Evolutionary conservation across 73 alveolate species (phyloP).

Genomic region (Tetrahymena elliotti): DNA sequence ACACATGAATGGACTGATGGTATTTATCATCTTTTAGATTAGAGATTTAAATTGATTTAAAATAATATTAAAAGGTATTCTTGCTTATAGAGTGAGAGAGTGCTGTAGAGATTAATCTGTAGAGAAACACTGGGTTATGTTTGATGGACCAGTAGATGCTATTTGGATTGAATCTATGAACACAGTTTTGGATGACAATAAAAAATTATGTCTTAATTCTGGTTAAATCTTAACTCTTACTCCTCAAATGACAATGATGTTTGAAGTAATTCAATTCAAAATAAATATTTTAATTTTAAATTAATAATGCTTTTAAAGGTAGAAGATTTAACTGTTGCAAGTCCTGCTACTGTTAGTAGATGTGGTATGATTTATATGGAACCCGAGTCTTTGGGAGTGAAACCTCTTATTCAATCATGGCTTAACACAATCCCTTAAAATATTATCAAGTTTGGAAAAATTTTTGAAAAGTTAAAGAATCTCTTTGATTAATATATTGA

Average conservation of each 20-base stretch:
- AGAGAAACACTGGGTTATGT: conserved; percentile 92
- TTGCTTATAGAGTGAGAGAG: conserved; percentile 85
- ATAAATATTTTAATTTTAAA: too few relatives aligned
- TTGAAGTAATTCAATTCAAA: conserved; percentile 37
- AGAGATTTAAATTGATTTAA: too few relatives aligned
- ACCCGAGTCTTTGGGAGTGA: conserved; percentile 86
- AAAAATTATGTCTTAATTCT: conserved; percentile 69
- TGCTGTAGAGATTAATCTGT: conserved; percentile 72
- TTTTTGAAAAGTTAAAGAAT: conserved; percentile 41
- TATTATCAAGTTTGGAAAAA: conserved; percentile 12
- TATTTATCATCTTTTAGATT: neutral
- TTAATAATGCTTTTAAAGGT: conserved; percentile 14
- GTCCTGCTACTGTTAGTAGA: conserved; percentile 99
- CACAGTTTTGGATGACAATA: conserved; percentile 98
- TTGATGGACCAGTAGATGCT: conserved; percentile 98
- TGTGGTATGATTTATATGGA: conserved; percentile 99
- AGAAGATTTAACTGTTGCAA: conserved; percentile 95
- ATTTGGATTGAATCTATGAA: conserved; percentile 97
- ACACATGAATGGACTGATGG: conserved; percentile 99
- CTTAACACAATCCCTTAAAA: conserved; percentile 23
- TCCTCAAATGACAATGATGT: conserved; percentile 80
- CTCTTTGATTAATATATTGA: conserved; percentile 76
- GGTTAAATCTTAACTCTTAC: conserved; percentile 76
- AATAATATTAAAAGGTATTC: conserved; percentile 47
- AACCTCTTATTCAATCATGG: conserved; percentile 37